Base-by-base conservation (phyloP, 371 early-diverging fungal genomes). In the Syncephalis plumigaleata region DNA sequence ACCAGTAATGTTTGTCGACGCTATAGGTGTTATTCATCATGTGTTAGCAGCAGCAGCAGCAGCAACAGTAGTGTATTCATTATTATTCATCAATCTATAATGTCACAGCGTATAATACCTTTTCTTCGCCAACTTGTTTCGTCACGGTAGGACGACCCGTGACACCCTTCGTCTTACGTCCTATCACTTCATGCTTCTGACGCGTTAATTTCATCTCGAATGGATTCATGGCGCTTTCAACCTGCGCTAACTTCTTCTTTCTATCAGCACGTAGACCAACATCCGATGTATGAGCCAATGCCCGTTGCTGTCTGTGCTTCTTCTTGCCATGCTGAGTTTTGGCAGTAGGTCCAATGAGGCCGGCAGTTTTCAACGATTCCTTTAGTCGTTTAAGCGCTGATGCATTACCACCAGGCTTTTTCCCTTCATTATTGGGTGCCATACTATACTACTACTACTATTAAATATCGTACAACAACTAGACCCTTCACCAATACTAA, bases 161-260 rank as follows among this genome's bases (percentile, higher is more conserved):
- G 3, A 64, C 64, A 47, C 91, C 91, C 52, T 86, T 89, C 46
- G 83, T 70, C 55, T 81, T 86, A 21, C 87, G 68, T n/a, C 84
- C 85, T n/a, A 92, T 55, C 7, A 92, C 79, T 37, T 84, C 78
- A 55, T 87, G 79, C 65, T 95, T 91, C 42, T 64, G 64, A 17
- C 66, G 68, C 47, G 74, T 77, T 25, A 73, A 57, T 59, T 91
- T 84, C 51, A 80, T 59, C 53, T 95, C 97, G 52, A 91, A 96
- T 1, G 92, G 94, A 61, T 92, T 96, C 53, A 67, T 67, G 37
- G 58, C 68, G 9, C 65, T 72, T 45, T 69, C 67, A 50, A 74
- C 73, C 51, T 67, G 55, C 0, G 60, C 53, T 25, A 79, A 50
- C 46, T 74, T 75, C 26, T 66, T 67, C 39, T 59, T 31, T 7